Evolutionary conservation across 2,329 filamentous ascomycete genomes (phyloP), one percentile per base, ranked within the genome.

Genomic region (Byssothecium circinans): DNA sequence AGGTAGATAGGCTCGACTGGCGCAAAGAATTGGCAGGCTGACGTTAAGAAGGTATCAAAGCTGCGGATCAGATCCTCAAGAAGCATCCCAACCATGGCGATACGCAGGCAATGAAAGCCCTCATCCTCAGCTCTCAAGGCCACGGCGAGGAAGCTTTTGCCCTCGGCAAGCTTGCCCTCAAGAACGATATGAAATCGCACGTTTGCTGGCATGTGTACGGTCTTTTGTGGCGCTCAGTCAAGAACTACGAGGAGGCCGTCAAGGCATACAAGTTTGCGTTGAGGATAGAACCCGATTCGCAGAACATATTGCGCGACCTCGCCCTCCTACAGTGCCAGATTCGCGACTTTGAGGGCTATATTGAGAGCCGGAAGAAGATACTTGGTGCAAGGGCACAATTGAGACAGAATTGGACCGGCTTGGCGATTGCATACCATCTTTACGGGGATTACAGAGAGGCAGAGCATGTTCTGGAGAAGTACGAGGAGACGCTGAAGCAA

Each of bases 201-300:
- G 91, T 99, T 64, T 97, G 91, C 79, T 99, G 94, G 94, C 95
- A 99, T 74, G 94, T 99, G 52, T 99, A 97, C 71, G 94, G 95
- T 25, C 76, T 99, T 59, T 81, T 99, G 41, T 97, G 95, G 75
- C 86, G 92, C 42, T 87, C 89, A 40, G 87, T 88, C 68, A 97
- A 97, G 81, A 97, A 99, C 75, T 97, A 95, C 63, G 94, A 97
- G 72, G 94, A 97, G 76, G 92, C 95, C 8, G 96, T 96, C 77
- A 97, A 97, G 79, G 95, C 94, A 49, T 99, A 99, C 79, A 95
- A 95, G 71, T 96, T 95, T 72, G 94, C 94, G 14, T 78, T 99
- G 61, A 86, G 84, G 68, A 82, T 97, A 50, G 94, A 99, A 67
- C 92, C 95, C n/a, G 91, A 95, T 18, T 96, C 90, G 12, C 81